A percentile compares a stretch with the other conserved stretches of the same genome.
These are phyloP conservation scores for Aciculosporium take DNA, from an alignment of 2,329 filamentous ascomycete genomes.

Conservation along the genomic window DNA sequence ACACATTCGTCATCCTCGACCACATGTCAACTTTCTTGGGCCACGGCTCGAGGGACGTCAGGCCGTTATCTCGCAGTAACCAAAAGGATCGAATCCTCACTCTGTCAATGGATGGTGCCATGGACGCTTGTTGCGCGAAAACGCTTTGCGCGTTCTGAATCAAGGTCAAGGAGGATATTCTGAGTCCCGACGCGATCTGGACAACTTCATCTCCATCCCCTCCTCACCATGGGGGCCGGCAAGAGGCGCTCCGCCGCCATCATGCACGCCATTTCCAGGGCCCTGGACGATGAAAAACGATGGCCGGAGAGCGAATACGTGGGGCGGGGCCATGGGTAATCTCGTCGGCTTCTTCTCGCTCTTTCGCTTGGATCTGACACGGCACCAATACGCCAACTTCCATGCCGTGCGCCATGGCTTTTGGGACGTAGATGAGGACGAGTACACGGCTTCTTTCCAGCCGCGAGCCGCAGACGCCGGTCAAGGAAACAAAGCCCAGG, in stretches of 20 bases:
- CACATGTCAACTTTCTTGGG: too few species aligned
- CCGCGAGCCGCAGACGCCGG: neutral
- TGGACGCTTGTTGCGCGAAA: too few species aligned
- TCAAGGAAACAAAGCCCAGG: slow-evolving; percentile 8
- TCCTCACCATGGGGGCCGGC: neutral
- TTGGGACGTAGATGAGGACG: slow-evolving; percentile 4
- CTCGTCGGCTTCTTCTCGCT: slow-evolving; percentile 1
- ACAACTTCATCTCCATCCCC: too few species aligned
- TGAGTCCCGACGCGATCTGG: too few species aligned
- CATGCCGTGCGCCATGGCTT: slow-evolving; percentile 3
- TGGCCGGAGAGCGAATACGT: neutral
- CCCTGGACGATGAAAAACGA: neutral
- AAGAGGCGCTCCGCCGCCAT: slow-evolving; percentile 1
- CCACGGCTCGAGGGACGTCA: too few species aligned
- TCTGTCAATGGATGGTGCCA: too few species aligned
- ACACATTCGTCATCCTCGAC: too few species aligned
- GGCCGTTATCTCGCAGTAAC: too few species aligned
- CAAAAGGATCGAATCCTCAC: too few species aligned
- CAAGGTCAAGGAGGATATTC: too few species aligned
- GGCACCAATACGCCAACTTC: slow-evolving; percentile 2
- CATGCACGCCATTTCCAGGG: slow-evolving; percentile 1
- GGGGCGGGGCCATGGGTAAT: neutral
- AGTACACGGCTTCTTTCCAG: slow-evolving; percentile 1
- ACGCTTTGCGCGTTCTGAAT: too few species aligned
- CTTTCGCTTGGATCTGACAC: neutral